A percentile compares a stretch with the other conserved stretches of the same genome.
Evolutionary conservation across 2,329 filamentous ascomycete species (phyloP).

Genomic region (Colletotrichum theobromicola): DNA sequence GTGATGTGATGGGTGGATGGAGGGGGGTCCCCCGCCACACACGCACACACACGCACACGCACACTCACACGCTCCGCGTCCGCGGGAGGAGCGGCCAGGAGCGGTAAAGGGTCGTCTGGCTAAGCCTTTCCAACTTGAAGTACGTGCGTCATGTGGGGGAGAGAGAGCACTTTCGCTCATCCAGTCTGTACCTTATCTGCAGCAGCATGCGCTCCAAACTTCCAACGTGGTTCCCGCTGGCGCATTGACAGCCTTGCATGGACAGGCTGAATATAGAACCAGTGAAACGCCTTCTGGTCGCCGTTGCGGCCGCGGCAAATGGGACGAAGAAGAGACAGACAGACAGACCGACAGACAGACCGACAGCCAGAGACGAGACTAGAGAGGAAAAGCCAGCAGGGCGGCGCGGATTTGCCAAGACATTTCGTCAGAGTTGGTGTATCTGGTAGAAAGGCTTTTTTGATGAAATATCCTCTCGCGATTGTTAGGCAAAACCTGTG

Average conservation of each 20-base stretch:
- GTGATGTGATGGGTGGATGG: background rate
- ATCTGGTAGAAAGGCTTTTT: slow-evolving; percentile 11
- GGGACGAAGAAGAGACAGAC: background rate
- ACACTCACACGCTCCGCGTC: background rate
- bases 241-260: background rate
- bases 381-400: background rate
- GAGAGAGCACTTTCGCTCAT: background rate
- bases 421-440: background rate
- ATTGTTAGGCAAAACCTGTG: background rate
- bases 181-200: background rate
- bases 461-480: background rate
- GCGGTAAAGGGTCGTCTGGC: background rate
- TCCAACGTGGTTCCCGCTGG: background rate
- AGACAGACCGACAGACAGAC: too few relatives aligned
- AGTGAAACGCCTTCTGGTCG: slow-evolving; percentile 1
- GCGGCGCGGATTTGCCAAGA: background rate
- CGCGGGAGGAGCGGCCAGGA: background rate
- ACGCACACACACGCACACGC: background rate
- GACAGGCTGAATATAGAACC: background rate
- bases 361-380: too few relatives aligned
- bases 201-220: background rate
- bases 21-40: background rate
- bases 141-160: background rate
- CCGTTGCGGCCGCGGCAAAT: background rate
- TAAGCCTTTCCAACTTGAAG: background rate